Evolutionary conservation across 768 basidiomycete species (phyloP).

Genomic region (Pholiota microspora): DNA sequence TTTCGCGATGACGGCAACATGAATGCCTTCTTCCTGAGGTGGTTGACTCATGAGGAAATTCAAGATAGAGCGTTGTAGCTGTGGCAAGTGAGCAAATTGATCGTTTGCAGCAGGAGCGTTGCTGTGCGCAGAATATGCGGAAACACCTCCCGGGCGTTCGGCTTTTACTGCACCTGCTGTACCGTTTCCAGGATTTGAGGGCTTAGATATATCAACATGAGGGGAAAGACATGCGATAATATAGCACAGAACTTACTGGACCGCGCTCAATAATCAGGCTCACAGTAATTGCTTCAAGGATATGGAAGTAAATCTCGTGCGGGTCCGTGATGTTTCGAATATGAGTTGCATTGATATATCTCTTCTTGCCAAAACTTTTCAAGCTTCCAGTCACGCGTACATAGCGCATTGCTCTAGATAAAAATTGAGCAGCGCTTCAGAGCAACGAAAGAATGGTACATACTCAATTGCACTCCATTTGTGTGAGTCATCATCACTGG

Average conservation of each 20-base stretch:
- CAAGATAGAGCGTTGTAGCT: slow-evolving; percentile 62
- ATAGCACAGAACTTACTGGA: slow-evolving; percentile 39
- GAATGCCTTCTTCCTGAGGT: slow-evolving; percentile 60
- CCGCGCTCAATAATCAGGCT: slow-evolving; percentile 67
- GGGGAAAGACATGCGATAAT: not conserved
- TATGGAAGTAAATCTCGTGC: slow-evolving; percentile 82
- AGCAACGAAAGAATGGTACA: slow-evolving; percentile 8
- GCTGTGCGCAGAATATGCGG: slow-evolving; percentile 42
- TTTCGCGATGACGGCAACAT: slow-evolving; percentile 71
- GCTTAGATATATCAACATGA: slow-evolving; percentile 23
- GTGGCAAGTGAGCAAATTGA: slow-evolving; percentile 55
- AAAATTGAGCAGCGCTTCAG: slow-evolving; percentile 1
- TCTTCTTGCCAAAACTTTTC: slow-evolving; percentile 78
- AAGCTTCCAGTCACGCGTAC: slow-evolving; percentile 80
- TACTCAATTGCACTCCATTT: slow-evolving; percentile 48
- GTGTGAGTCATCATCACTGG: slow-evolving; percentile 51
- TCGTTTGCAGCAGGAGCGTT: slow-evolving; percentile 29
- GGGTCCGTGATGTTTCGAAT: slow-evolving; percentile 67
- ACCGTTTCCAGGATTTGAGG: slow-evolving; percentile 13
- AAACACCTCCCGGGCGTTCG: slow-evolving; percentile 13
- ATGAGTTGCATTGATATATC: slow-evolving; percentile 77
- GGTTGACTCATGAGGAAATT: slow-evolving; percentile 55
- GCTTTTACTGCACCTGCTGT: slow-evolving; percentile 4
- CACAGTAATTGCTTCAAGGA: slow-evolving; percentile 71
- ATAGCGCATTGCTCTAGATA: slow-evolving; percentile 67